Evolutionary conservation across 805 yeast genomes (phyloP).

Genomic region (Myxozyma lipomycoides): DNA sequence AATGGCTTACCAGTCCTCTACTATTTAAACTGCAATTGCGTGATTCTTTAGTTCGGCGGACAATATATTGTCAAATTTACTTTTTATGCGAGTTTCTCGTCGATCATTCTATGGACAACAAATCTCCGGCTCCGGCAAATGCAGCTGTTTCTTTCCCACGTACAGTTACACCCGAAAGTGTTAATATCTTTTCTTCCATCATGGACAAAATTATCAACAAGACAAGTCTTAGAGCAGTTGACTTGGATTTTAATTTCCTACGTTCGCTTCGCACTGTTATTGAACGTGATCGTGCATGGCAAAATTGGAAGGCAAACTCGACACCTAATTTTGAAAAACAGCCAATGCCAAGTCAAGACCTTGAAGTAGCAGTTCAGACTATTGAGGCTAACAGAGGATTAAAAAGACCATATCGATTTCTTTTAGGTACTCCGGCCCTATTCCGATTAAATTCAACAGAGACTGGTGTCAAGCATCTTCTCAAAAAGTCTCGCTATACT

Average conservation of each 20-base stretch:
- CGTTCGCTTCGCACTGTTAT: slow-evolving; percentile 25
- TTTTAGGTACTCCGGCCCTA: slow-evolving; percentile 36
- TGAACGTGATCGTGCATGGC: slow-evolving; percentile 35
- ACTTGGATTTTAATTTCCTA: slow-evolving; percentile 21
- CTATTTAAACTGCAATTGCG: slow-evolving; percentile 36
- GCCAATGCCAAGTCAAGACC: slow-evolving; percentile 4
- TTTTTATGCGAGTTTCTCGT: slow-evolving; percentile 33
- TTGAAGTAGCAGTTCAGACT: slow-evolving; percentile 6
- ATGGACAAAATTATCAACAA: slow-evolving; percentile 4
- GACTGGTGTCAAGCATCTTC: slow-evolving; percentile 41
- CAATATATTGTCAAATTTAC: slow-evolving; percentile 33
- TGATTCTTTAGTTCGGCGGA: slow-evolving; percentile 35
- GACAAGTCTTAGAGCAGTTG: slow-evolving; percentile 8
- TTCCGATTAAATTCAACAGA: slow-evolving; percentile 41
- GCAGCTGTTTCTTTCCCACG: slow-evolving; percentile 29
- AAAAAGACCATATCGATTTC: slow-evolving; percentile 31
- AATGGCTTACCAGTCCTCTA: slow-evolving; percentile 38
- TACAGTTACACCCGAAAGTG: slow-evolving; percentile 25
- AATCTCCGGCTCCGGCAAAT: slow-evolving; percentile 13
- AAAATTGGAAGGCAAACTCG: slow-evolving; percentile 36
- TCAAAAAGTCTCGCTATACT: slow-evolving; percentile 16
- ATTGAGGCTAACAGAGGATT: slow-evolving; percentile 19
- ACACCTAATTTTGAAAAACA: slow-evolving; percentile 32
- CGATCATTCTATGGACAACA: background rate
- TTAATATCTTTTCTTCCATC: slow-evolving; percentile 20